Conservation (phyloP, 2,329 filamentous ascomycete genomes). For the Nothomitra cinnamomea region DNA sequence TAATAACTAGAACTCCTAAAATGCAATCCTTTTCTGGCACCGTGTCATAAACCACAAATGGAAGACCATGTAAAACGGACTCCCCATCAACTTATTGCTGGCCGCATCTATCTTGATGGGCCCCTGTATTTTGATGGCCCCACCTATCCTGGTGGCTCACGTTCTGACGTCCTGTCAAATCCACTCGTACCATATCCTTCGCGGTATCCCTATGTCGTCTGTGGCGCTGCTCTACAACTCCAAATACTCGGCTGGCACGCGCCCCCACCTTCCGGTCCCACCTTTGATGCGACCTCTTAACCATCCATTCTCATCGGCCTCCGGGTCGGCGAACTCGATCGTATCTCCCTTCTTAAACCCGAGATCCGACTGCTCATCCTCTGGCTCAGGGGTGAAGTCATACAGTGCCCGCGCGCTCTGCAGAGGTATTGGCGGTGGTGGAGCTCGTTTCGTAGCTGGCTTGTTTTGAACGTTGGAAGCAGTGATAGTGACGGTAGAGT, state of each 20-base stretch:
- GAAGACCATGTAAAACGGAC: too few species aligned
- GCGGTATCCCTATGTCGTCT: too few species aligned
- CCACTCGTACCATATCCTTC: too few species aligned
- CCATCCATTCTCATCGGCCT: not conserved
- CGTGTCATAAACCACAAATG: too few species aligned
- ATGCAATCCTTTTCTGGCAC: too few species aligned
- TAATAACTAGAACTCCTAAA: too few species aligned
- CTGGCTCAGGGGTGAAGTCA: not conserved
- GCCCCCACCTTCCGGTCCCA: not conserved
- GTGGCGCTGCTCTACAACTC: not conserved
- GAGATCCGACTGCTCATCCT: not conserved
- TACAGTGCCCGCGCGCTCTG: not conserved
- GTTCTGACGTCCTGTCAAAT: too few species aligned
- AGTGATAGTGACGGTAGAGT: not conserved
- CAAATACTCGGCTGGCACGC: not conserved
- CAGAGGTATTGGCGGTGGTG: not conserved
- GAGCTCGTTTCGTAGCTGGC: not conserved
- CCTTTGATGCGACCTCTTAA: not conserved
- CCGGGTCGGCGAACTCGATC: not conserved
- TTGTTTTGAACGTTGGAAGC: not conserved
- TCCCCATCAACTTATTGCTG: too few species aligned
- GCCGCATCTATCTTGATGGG: too few species aligned
- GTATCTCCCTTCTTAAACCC: not conserved
- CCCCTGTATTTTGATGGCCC: too few species aligned
- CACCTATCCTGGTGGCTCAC: too few species aligned